Percentiles rank a stretch among this genome's conserved stretches.
These are phyloP conservation scores for Olyra latifolia DNA, from an alignment of 176 grass and related monocot genomes.

Conservation along the genomic window DNA sequence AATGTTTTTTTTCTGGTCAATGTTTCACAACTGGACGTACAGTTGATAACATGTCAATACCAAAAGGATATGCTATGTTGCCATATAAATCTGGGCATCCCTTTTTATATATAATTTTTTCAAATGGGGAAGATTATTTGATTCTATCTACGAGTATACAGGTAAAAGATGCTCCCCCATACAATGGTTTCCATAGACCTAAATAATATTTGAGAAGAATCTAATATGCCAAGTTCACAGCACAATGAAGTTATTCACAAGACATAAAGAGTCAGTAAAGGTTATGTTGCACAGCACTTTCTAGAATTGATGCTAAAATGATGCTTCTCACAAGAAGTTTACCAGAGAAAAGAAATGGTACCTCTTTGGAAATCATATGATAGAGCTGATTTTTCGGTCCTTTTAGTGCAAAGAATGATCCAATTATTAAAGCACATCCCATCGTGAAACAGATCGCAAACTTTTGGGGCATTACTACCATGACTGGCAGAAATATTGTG, in stretches of 20 bases:
- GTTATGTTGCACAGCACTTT: not conserved
- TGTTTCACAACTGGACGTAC: conserved; percentile 14
- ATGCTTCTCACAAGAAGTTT: not conserved
- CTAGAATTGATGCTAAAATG: not conserved
- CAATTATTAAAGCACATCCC: conserved; percentile 86
- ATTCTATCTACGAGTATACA: not conserved
- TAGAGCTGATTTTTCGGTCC: conserved; percentile 80
- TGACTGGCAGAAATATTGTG: conserved; percentile 93
- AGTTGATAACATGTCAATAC: not conserved
- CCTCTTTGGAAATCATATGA: conserved; percentile 98
- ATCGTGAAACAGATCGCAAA: conserved; percentile 92
- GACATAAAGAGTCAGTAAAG: conserved; percentile 1
- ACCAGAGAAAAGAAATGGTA: conserved; percentile 27
- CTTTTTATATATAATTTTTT: not conserved
- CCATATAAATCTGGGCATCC: not conserved
- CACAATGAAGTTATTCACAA: conserved; percentile 1
- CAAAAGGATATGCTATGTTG: not conserved
- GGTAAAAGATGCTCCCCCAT: not conserved
- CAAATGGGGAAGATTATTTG: conserved; percentile 2
- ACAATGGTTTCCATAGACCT: not conserved
- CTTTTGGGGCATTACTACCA: conserved; percentile 95
- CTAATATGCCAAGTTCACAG: not conserved
- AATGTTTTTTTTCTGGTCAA: conserved; percentile 6
- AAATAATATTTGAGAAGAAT: not conserved
- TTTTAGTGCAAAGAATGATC: conserved; percentile 97